Percentiles rank a stretch among this genome's conserved stretches.
These are phyloP conservation scores for Globisporangium recalcitrans DNA, from an alignment of 352 stramenopile species.

Conservation along the genomic window DNA sequence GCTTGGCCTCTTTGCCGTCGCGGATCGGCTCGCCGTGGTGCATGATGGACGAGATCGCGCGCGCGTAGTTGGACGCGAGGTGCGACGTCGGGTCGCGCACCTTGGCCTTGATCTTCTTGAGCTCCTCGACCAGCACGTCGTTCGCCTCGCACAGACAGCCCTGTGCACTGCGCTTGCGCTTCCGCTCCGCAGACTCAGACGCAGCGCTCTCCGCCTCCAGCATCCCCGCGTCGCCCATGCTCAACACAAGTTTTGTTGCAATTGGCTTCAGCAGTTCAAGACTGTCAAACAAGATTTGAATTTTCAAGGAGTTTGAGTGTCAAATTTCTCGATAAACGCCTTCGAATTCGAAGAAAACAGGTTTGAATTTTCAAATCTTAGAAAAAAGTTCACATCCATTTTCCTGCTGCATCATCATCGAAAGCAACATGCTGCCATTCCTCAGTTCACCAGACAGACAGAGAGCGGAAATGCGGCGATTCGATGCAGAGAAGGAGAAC, in stretches of 20 bases:
- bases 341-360: slow-evolving; percentile 4
- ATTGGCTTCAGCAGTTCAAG: slow-evolving; percentile 3
- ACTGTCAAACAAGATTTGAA: neutral
- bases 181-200: slow-evolving; percentile 9
- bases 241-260: too few relatives aligned
- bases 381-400: neutral
- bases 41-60: slow-evolving; percentile 70
- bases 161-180: slow-evolving; percentile 39
- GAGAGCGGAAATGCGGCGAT: slow-evolving; percentile 37
- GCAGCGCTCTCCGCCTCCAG: neutral
- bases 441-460: neutral
- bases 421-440: neutral
- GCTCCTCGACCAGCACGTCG: slow-evolving; percentile 65
- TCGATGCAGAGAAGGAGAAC: slow-evolving; percentile 72
- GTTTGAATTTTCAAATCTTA: slow-evolving; percentile 31
- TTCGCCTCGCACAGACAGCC: slow-evolving; percentile 58
- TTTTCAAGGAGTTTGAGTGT: neutral
- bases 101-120: slow-evolving; percentile 44
- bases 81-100: slow-evolving; percentile 61
- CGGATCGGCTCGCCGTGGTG: slow-evolving; percentile 35
- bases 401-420: too few relatives aligned
- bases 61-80: slow-evolving; percentile 53
- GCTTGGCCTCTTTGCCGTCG: slow-evolving; percentile 53
- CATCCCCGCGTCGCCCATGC: neutral
- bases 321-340: neutral